A percentile compares a stretch with the other conserved stretches of the same genome.
These are phyloP conservation scores for Teunomyces lycoperdinae DNA, from an alignment of 805 yeast genomes.

Conservation along the genomic window DNA sequence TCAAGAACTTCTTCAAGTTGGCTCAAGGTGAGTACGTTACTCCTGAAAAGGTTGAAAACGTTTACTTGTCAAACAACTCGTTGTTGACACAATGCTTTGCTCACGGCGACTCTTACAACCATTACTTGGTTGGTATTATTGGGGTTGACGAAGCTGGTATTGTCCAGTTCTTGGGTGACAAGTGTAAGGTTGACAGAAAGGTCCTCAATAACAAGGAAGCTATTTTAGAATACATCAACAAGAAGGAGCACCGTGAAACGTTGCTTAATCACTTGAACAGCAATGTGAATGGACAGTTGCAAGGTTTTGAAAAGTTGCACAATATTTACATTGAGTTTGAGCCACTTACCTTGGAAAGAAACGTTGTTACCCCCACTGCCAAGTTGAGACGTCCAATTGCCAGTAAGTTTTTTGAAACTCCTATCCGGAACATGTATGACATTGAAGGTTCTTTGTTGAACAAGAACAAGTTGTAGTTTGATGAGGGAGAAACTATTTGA, in stretches of 20 bases:
- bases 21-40: slow-evolving; percentile 31
- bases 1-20: slow-evolving; percentile 32
- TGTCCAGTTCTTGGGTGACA: slow-evolving; percentile 13
- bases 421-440: slow-evolving; percentile 42
- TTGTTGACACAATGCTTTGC: slow-evolving; percentile 18
- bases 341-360: slow-evolving; percentile 24
- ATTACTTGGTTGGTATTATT: slow-evolving; percentile 20
- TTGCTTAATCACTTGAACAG: slow-evolving; percentile 16
- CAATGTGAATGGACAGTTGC: slow-evolving; percentile 13
- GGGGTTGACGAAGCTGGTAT: slow-evolving; percentile 20
- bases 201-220: slow-evolving; percentile 7
- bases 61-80: slow-evolving; percentile 19
- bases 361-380: slow-evolving; percentile 31
- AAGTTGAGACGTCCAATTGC: slow-evolving; percentile 54
- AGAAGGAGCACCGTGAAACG: slow-evolving; percentile 15
- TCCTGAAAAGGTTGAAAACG: slow-evolving; percentile 29
- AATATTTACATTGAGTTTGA: slow-evolving; percentile 24
- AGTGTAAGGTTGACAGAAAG: slow-evolving; percentile 10
- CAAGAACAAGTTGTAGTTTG: slow-evolving; percentile 9
- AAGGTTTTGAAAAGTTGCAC: slow-evolving; percentile 24
- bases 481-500: no score
- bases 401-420: slow-evolving; percentile 38
- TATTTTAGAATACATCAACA: slow-evolving; percentile 10
- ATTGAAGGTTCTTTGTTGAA: slow-evolving; percentile 38
- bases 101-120: slow-evolving; percentile 24